Conservation (phyloP, 768 basidiomycete genomes). For the Suillus luteus region DNA sequence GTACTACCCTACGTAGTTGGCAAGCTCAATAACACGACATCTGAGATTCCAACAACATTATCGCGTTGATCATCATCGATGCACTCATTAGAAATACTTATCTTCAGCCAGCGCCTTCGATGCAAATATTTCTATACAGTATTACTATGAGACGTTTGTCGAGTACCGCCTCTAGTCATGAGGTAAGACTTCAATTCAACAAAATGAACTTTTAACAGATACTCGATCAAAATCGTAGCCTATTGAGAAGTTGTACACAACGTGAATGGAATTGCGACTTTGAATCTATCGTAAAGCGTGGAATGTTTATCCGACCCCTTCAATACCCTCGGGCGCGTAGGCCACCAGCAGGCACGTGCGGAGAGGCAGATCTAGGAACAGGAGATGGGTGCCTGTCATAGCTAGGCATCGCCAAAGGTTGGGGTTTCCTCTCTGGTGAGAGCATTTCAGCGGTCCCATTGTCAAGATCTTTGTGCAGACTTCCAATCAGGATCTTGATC, state of each 20-base stretch:
- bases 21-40: no score
- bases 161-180: not conserved
- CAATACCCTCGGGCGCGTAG: constrained; percentile 2
- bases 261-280: not conserved
- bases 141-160: not conserved
- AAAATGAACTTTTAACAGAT: not conserved
- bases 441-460: constrained; percentile 15
- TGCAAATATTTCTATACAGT: not conserved
- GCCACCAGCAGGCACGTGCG: not conserved
- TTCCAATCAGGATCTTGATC: constrained; percentile 36
- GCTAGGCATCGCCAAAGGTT: not conserved
- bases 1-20: no score
- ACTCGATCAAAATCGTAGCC: not conserved
- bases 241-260: not conserved
- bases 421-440: constrained; percentile 11
- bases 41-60: no score
- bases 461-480: constrained; percentile 24
- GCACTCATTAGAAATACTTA: not conserved
- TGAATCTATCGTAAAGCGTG: not conserved
- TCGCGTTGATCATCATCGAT: no score
- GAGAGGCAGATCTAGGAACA: not conserved
- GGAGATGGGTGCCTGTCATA: constrained; percentile 6
- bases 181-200: not conserved
- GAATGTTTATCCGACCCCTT: not conserved
- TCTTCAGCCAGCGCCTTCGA: not conserved